Evolutionary conservation across 176 grass and related monocot species (phyloP).

Genomic region (Aegilops speltoides): DNA sequence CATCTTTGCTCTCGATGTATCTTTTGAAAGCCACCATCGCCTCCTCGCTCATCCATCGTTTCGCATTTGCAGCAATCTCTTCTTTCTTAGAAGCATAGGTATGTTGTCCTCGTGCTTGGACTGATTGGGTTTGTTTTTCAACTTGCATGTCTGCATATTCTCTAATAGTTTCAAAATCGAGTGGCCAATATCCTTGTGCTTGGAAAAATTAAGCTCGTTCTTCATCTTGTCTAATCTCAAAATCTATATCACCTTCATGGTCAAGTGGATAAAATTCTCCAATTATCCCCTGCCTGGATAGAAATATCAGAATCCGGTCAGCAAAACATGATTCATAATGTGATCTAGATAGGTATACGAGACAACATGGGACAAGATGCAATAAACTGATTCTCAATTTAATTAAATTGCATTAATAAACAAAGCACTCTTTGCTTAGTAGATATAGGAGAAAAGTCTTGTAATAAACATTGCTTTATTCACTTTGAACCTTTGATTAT

Average conservation of each 20-base stretch:
- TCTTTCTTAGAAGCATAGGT: not conserved
- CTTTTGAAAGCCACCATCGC: conserved; percentile 6
- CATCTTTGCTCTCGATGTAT: not conserved
- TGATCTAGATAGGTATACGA: not conserved
- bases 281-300: too few relatives aligned
- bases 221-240: too few relatives aligned
- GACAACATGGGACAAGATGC: not conserved
- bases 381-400: not conserved
- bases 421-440: not conserved
- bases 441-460: not conserved
- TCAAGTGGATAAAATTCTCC: too few relatives aligned
- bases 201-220: too few relatives aligned
- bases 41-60: conserved; percentile 3
- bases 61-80: not conserved
- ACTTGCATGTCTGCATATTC: too few relatives aligned
- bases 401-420: not conserved
- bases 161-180: too few relatives aligned
- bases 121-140: too few relatives aligned
- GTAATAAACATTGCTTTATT: not conserved
- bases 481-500: not conserved
- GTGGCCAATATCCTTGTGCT: too few relatives aligned
- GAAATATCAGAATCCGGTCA: too few relatives aligned
- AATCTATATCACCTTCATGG: too few relatives aligned
- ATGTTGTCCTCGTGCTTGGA: not conserved
- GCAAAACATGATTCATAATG: too few relatives aligned